Evolutionary conservation across 108 stramenopile genomes (phyloP), one percentile per base, ranked within the genome.

Genomic region (Fistulifera pelliculosa): DNA sequence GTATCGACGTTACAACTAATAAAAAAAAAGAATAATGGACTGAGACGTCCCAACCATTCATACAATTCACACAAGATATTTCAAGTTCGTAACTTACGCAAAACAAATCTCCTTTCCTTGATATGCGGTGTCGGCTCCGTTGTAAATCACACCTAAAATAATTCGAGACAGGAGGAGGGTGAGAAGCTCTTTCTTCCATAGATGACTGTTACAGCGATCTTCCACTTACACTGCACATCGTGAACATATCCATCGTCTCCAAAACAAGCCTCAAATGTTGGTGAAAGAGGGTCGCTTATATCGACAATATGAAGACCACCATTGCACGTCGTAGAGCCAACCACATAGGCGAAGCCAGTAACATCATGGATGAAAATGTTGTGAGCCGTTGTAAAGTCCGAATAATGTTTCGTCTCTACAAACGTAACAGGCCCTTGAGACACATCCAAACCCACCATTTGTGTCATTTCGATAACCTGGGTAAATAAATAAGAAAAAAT

Each of bases 91-190:
- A 8, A 35, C 31, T 35, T 35, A 35, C 31, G 31, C 31, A 16
- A 68, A 62, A 50, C 71, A 73, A 18, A 73, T 73, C 14, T 73
- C 62, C 0, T 15, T 17, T 26, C 45, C 38, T 3, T 1, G 11
- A 48, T 66, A 58, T 21, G 0, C 22, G 0, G 27, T 16, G 57
- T 73, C 71, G 28, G 67, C 62, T 18, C 71, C 71, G 5, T 25
- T 18, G 47, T 73, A 73, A n/a, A 39, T 38, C 19, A 73, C 61
- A 47, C 71, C 67, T 38, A 68, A 8, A 35, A n/a, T n/a, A n/a
- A n/a, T n/a, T n/a, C n/a, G n/a, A n/a, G n/a, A n/a, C n/a, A n/a
- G n/a, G n/a, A n/a, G n/a, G n/a, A n/a, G n/a, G n/a, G n/a, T 35
- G 31, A 35, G 31, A 35, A 35, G 8, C 31, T n/a, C n/a, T n/a